Conservation (phyloP, 2,329 filamentous ascomycete species). For the Basipetospora chlamydospora region DNA sequence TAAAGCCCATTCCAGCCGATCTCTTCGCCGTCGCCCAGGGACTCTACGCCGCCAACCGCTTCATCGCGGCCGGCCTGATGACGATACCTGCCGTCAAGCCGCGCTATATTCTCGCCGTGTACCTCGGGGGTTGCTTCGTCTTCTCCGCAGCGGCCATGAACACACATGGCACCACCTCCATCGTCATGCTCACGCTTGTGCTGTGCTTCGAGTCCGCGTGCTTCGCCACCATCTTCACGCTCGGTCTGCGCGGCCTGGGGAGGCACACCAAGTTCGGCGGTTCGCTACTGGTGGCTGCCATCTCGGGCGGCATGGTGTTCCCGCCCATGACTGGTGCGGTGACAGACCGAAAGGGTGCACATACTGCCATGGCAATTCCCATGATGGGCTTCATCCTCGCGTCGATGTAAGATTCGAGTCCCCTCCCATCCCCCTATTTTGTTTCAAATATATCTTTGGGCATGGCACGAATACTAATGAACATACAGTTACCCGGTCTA, state of each 20-base stretch:
- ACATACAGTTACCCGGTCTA: conserved; percentile 6
- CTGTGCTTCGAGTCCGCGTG: conserved; percentile 43
- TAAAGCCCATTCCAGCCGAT: conserved; percentile 24
- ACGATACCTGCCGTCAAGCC: conserved; percentile 34
- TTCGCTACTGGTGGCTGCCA: conserved; percentile 40
- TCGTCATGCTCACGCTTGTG: conserved; percentile 39
- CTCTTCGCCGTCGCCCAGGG: conserved; percentile 45
- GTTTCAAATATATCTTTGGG: no score
- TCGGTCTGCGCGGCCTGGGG: conserved; percentile 44
- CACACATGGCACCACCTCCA: conserved; percentile 32
- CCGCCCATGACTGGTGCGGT: conserved; percentile 54
- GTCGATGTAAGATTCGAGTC: conserved; percentile 8
- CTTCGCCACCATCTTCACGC: conserved; percentile 45
- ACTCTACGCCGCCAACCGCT: conserved; percentile 43
- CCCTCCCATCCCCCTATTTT: no score
- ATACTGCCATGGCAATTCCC: conserved; percentile 7
- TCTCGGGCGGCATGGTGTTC: conserved; percentile 39
- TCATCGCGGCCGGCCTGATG: conserved; percentile 40
- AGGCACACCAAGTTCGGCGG: conserved; percentile 57
- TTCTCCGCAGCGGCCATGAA: conserved; percentile 39
- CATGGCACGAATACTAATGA: conserved; percentile 2
- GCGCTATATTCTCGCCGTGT: conserved; percentile 37
- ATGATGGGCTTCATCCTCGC: conserved; percentile 8
- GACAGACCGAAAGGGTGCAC: conserved; percentile 32
- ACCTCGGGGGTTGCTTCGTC: conserved; percentile 36